A percentile compares a stretch with the other conserved stretches of the same genome.
phyloP scores from a whole-genome alignment of 2,329 filamentous ascomycete species.

The Ceratocystis lukuohia region DNA sequence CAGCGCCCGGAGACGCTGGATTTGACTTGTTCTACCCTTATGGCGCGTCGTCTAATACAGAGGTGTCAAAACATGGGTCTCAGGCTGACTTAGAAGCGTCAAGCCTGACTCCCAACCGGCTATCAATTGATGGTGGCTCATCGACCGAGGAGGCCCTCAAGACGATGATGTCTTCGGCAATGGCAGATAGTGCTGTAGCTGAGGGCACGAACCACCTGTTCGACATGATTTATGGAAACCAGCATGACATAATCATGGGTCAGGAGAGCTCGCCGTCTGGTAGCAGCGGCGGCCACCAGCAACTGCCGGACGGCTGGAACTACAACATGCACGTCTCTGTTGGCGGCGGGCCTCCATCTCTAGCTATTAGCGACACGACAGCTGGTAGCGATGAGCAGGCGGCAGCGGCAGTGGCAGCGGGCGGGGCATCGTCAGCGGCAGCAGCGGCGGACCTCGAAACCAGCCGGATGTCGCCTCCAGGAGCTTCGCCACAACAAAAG shows the following conservation, averaged over 20 bases:
- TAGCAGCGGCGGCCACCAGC: not conserved
- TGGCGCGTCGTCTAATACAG: not conserved
- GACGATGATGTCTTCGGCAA: not conserved
- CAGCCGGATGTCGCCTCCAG: not conserved
- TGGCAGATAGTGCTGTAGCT: constrained; percentile 1
- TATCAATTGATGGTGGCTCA: not conserved
- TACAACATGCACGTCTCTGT: constrained; percentile 10
- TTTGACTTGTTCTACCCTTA: constrained; percentile 11
- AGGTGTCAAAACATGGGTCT: not conserved
- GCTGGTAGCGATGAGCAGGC: constrained; percentile 1
- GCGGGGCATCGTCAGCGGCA: not conserved
- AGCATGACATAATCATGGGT: not conserved
- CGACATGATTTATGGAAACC: constrained; percentile 16
- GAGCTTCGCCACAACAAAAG: not conserved
- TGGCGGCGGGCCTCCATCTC: constrained; percentile 9
- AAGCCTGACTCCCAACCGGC: not conserved
- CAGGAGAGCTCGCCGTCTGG: not conserved
- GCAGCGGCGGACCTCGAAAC: not conserved
- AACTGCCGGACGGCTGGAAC: constrained; percentile 3
- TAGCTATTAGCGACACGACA: constrained; percentile 11
- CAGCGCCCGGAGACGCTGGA: not conserved
- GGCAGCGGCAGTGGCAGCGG: not conserved
- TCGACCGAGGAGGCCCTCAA: constrained; percentile 2
- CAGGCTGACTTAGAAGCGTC: not conserved
- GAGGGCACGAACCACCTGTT: constrained; percentile 8